Percentiles rank a stretch among this genome's conserved stretches.
phyloP scores from a whole-genome alignment of 495 filamentous ascomycete species.

The Tuber umbilicatum region DNA sequence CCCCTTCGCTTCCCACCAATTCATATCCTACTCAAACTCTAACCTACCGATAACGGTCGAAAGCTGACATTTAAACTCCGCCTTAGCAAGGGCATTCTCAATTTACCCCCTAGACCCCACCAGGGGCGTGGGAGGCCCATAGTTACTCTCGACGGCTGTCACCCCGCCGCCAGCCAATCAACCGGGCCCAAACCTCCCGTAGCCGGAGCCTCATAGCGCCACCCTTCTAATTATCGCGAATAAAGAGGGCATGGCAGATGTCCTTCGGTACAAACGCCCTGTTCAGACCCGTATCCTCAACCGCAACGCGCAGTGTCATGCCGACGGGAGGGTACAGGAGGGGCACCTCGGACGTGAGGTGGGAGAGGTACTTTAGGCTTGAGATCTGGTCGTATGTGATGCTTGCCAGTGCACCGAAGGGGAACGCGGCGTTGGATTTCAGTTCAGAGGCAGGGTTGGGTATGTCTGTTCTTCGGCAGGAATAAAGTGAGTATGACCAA shows the following conservation, averaged over 20 bases:
- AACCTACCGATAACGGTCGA: constrained; percentile 54
- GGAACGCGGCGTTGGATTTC: constrained; percentile 54
- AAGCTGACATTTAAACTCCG: constrained; percentile 64
- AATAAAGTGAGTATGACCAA: constrained; percentile 53
- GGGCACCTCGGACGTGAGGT: constrained; percentile 48
- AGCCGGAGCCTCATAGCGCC: no score
- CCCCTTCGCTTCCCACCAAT: constrained; percentile 39
- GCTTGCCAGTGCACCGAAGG: constrained; percentile 36
- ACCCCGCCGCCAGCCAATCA: no score
- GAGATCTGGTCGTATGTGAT: constrained; percentile 51
- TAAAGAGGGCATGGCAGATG: no score
- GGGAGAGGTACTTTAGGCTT: constrained; percentile 53
- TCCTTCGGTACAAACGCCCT: constrained; percentile 51
- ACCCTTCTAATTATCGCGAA: no score
- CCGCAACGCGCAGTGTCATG: constrained; percentile 50
- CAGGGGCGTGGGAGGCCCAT: constrained; percentile 57
- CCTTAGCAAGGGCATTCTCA: constrained; percentile 62
- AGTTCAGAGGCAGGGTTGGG: constrained; percentile 49
- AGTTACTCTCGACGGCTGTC: constrained; percentile 50
- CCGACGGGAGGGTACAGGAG: constrained; percentile 48
- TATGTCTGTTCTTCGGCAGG: constrained; percentile 43
- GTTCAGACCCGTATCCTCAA: constrained; percentile 58
- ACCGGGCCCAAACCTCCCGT: no score
- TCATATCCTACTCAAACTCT: constrained; percentile 54
- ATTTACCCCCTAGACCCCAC: constrained; percentile 60